phyloP scores from a whole-genome alignment of 2,329 filamentous ascomycete genomes.

The Byssochlamys sp. region DNA sequence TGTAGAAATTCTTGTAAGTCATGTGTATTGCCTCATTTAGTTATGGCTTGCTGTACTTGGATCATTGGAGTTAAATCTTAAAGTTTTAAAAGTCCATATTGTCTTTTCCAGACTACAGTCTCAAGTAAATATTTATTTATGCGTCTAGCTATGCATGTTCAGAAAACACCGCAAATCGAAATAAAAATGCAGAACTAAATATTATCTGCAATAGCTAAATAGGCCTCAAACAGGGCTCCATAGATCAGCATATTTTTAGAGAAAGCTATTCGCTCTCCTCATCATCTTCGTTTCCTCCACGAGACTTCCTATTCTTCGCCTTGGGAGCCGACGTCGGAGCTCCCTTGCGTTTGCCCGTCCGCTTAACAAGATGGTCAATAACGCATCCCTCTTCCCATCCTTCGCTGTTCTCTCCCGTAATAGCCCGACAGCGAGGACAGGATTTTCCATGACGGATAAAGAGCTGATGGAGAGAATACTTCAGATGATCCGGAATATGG shows the following conservation, averaged over 20 bases:
- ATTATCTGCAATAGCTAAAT: background rate
- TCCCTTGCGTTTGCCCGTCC: slow-evolving; percentile 44
- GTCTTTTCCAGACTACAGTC: too few species aligned
- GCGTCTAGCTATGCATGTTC: too few species aligned
- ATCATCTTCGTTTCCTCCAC: slow-evolving; percentile 1
- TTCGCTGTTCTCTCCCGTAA: slow-evolving; percentile 50
- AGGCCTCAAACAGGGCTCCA: background rate
- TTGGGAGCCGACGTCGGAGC: background rate
- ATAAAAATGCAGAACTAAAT: background rate
- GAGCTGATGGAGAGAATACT: slow-evolving; percentile 54
- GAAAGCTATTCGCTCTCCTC: background rate
- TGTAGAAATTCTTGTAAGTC: too few species aligned
- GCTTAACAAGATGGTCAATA: slow-evolving; percentile 53
- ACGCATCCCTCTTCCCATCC: slow-evolving; percentile 57
- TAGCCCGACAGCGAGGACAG: slow-evolving; percentile 52
- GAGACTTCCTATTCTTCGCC: slow-evolving; percentile 2
- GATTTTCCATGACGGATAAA: slow-evolving; percentile 54
- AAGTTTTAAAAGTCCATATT: too few species aligned
- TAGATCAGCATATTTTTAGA: background rate
- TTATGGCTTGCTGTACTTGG: too few species aligned
- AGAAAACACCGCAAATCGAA: too few species aligned
- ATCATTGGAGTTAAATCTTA: too few species aligned
- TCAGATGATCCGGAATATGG: slow-evolving; percentile 51
- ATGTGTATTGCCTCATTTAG: too few species aligned
- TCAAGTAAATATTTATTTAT: too few species aligned